These are phyloP conservation scores for Kodamaea laetipori DNA, from an alignment of 805 yeast species.

Conservation along the genomic window DNA sequence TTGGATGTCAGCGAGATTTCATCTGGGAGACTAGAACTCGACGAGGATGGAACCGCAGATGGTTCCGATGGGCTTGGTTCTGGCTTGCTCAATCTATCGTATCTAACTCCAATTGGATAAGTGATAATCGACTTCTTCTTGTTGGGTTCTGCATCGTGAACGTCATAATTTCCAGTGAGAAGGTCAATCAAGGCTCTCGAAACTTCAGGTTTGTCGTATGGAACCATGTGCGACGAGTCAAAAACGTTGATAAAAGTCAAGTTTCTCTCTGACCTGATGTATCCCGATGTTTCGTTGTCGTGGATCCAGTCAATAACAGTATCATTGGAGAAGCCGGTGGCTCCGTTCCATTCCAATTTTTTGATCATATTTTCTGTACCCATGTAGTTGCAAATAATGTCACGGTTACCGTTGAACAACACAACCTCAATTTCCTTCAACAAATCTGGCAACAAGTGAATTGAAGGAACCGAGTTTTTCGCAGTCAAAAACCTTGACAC, in stretches of 20 bases:
- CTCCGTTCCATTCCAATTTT: constrained; percentile 62
- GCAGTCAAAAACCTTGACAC: constrained; percentile 60
- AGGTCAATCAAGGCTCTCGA: constrained; percentile 72
- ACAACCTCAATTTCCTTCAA: constrained; percentile 61
- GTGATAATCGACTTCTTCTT: constrained; percentile 26
- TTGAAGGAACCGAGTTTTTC: constrained; percentile 56
- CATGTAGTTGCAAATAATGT: constrained; percentile 79
- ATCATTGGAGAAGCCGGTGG: constrained; percentile 47
- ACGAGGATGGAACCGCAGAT: constrained; percentile 6
- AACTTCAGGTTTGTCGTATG: constrained; percentile 72
- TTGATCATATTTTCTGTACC: constrained; percentile 73
- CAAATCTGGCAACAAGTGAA: constrained; percentile 66
- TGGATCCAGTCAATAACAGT: constrained; percentile 45
- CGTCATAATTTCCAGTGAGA: constrained; percentile 34
- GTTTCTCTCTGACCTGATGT: constrained; percentile 56
- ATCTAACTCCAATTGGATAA: constrained; percentile 32
- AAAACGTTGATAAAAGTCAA: constrained; percentile 73
- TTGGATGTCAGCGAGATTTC: constrained; percentile 15
- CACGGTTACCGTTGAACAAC: constrained; percentile 85
- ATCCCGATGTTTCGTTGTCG: constrained; percentile 40
- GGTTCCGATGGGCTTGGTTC: background rate
- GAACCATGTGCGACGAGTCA: constrained; percentile 92
- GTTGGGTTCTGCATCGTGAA: constrained; percentile 15
- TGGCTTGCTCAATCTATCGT: constrained; percentile 7
- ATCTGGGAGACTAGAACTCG: background rate